Base-by-base conservation (phyloP, 768 basidiomycete genomes). In the Calocybe indica region DNA sequence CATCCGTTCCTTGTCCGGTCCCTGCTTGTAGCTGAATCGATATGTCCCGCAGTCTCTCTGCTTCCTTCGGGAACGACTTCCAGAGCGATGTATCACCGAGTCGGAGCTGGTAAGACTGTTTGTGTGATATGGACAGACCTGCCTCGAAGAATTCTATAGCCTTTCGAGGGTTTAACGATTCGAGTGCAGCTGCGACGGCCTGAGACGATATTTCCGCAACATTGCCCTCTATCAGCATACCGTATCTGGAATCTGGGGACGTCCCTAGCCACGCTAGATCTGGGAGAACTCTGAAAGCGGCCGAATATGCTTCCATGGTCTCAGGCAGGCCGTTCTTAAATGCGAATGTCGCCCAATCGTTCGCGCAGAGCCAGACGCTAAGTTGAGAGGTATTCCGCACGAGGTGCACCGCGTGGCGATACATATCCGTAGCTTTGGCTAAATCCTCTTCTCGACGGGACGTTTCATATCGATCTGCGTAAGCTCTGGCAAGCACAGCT, bases 71-170 rank as follows among this genome's bases (percentile, higher is more conserved):
- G 40, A 43, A 22, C 38, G 31, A 22, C 4, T 39, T 28, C 22
- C 30, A 38, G 9, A 52, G 43, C 7, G 15, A 11, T 29, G 41
- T n/a, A 11, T 40, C 28, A 12, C 40, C 43, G 32, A 40, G 33
- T 32, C 42, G 43, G 1, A 52, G 51, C 29, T 52, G 30, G 7
- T 48, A 35, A 5, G 37, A n/a, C 34, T 52, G 47, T 31, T 42
- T 15, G 37, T 48, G 38, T 1, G 43, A 45, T 12, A 52, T 41
- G 7, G 51, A 32, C 34, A 52, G 22, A 8, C 54, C 48, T 28
- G 52, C 51, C 32, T 55, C 54, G 10, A 55, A 35, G 14, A 49
- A 50, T 33, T 52, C 54, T 13, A 52, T 37, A 33, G 54, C 54
- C 40, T 43, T 42, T n/a, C 38, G n/a, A 42, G 46, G 12, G 8